Base-by-base conservation (phyloP, 2,329 filamentous ascomycete species). In the Epichloe scottii region DNA sequence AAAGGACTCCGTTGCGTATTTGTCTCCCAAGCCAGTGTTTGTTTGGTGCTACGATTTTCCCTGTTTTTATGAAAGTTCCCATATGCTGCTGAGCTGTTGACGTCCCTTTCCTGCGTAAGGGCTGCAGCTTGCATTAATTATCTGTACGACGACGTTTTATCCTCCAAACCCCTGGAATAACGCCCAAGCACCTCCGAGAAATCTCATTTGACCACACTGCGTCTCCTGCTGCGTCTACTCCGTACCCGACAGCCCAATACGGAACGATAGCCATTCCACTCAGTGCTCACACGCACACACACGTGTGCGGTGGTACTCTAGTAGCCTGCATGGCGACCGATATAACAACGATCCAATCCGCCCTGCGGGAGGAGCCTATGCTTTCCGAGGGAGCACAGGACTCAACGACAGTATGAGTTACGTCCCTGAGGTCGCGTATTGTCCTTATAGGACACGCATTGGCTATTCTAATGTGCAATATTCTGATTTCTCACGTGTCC, bases 401-500 rank as follows among this genome's bases (percentile, higher is more conserved):
- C 41, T 42, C 61, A 60, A 51, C 59, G 55, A 59, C 68, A 71
- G 70, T 72, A 73, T 72, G 70, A 71, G 59, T 61, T 61, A 60
- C 57, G 58, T 59, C 58, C 62, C 60, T 54, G 61, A 59, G 49
- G 60, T 69, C 55, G 64, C 69, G 50, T 66, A 62, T 60, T 68
- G 68, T 65, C 66, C 68, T 43, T 61, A 62, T 49, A 64, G 71
- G 66, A 58, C 68, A 52, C 63, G 66, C 54, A 52, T 69, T 62
- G 63, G 68, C 58, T 68, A 60, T 56, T 58, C 60, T 53, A 57
- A 67, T 56, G 63, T 73, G 51, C 65, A 71, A 56, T 68, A 63
- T 53, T 67, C 70, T 55, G 62, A 73, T 58, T 73, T 69, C 62
- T 70, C 67, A 54, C 63, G 70, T 34, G 60, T 74, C 48, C 63